These are phyloP conservation scores for Vicia faba DNA, from an alignment of 306 rosid genomes.

Conservation along the genomic window DNA sequence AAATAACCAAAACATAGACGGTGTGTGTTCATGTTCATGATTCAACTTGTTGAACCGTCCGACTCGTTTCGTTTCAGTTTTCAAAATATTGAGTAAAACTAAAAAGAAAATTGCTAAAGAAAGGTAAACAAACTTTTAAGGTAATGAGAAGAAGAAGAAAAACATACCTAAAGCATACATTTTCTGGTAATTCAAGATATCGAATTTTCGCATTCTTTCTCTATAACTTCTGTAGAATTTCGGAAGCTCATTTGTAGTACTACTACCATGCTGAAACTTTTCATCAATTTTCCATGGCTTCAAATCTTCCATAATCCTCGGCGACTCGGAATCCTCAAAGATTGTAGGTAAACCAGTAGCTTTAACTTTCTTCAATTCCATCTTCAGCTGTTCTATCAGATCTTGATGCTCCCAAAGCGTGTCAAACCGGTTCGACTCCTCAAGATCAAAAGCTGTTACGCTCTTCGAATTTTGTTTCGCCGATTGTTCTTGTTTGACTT, in stretches of 20 bases:
- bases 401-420: slow-evolving; percentile 93
- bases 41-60: background rate
- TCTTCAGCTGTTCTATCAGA: slow-evolving; percentile 79
- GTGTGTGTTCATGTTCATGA: background rate
- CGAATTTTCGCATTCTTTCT: slow-evolving; percentile 94
- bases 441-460: slow-evolving; percentile 35
- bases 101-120: slow-evolving; percentile 7
- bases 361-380: slow-evolving; percentile 83
- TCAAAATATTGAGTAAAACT: background rate
- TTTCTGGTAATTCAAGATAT: slow-evolving; percentile 96
- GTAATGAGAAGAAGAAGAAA: background rate
- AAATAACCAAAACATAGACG: background rate
- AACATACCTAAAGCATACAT: slow-evolving; percentile 82
- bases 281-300: slow-evolving; percentile 98
- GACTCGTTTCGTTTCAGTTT: background rate
- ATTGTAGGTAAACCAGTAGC: slow-evolving; percentile 89
- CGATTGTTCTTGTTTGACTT: slow-evolving; percentile 34
- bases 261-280: slow-evolving; percentile 52
- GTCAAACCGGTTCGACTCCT: slow-evolving; percentile 68
- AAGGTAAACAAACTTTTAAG: background rate
- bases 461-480: slow-evolving; percentile 30
- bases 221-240: slow-evolving; percentile 79
- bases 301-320: slow-evolving; percentile 74
- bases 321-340: slow-evolving; percentile 86
- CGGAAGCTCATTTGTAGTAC: slow-evolving; percentile 68